Evolutionary conservation across 225 moss, liverwort and hornwort species (phyloP).

Genomic region (Pleurozium schreberi): DNA sequence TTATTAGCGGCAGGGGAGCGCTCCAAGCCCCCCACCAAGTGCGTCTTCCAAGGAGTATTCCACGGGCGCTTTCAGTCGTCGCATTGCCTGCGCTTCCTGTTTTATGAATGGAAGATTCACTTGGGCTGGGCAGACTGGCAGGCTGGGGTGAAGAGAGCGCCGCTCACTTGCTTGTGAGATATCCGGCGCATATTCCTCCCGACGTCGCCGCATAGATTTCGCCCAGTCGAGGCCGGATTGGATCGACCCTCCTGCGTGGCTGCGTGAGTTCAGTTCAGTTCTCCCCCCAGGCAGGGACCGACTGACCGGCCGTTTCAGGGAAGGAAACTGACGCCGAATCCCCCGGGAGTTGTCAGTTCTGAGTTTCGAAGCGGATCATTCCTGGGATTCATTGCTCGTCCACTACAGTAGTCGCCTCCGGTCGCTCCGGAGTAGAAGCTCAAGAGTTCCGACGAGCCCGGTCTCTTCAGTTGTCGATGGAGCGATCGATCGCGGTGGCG

Average conservation of each 20-base stretch:
- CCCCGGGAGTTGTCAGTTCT: neutral
- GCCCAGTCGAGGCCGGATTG: too few relatives aligned
- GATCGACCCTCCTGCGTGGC: neutral
- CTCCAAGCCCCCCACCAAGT: neutral
- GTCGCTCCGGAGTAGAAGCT: too few relatives aligned
- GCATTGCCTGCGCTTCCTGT: neutral
- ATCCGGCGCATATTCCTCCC: neutral
- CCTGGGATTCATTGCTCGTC: neutral
- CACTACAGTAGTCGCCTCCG: neutral
- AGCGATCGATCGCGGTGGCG: neutral
- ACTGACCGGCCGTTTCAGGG: neutral
- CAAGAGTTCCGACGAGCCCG: neutral
- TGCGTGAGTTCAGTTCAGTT: too few relatives aligned
- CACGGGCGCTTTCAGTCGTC: neutral
- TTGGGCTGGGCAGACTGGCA: neutral
- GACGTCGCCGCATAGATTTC: neutral
- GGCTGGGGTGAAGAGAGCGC: neutral
- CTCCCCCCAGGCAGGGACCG: neutral
- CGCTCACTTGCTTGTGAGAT: neutral
- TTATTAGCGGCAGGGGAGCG: too few relatives aligned
- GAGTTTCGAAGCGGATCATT: neutral
- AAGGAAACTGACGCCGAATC: neutral
- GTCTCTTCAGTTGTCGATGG: neutral
- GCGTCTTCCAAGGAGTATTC: neutral
- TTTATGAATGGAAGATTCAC: too few relatives aligned